Percentiles rank a stretch among this genome's conserved stretches.
Evolutionary conservation across 768 basidiomycete species (phyloP).

Genomic region (Mrakia blollopis): DNA sequence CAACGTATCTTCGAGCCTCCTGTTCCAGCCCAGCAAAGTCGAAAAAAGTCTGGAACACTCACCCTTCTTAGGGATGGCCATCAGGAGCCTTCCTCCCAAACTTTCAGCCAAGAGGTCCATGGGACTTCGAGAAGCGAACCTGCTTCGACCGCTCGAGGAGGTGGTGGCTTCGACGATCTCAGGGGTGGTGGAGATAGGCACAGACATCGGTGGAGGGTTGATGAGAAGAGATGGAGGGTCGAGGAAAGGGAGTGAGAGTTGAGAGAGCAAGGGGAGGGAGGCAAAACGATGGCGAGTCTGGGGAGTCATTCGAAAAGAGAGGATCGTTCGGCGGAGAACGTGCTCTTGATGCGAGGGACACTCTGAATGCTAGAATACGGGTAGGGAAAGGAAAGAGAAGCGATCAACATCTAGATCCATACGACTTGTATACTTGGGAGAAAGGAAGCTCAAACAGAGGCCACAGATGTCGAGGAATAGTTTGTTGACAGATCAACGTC

Average conservation of each 20-base stretch:
- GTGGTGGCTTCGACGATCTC: constrained; percentile 10
- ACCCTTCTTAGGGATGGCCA: constrained; percentile 99
- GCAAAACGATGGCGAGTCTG: not conserved
- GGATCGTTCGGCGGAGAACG: not conserved
- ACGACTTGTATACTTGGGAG: no score
- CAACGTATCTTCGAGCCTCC: no score
- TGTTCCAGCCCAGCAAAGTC: no score
- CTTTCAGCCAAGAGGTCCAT: constrained; percentile 63
- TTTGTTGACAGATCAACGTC: no score
- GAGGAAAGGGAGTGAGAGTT: not conserved
- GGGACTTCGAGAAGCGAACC: constrained; percentile 32
- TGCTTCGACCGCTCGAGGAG: constrained; percentile 4
- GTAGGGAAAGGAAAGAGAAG: no score
- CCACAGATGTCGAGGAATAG: no score
- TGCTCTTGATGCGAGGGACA: not conserved
- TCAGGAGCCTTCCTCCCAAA: constrained; percentile 77
- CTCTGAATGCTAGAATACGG: no score
- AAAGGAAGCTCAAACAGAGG: no score
- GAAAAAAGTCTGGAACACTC: constrained; percentile 38
- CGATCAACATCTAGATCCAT: no score
- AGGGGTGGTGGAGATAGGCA: not conserved
- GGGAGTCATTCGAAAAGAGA: not conserved
- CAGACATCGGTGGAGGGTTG: not conserved
- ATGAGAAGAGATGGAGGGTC: not conserved
- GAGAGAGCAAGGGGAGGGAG: not conserved